Evolutionary conservation across 306 rosid genomes (phyloP).

Genomic region (Luffa acutangula): DNA sequence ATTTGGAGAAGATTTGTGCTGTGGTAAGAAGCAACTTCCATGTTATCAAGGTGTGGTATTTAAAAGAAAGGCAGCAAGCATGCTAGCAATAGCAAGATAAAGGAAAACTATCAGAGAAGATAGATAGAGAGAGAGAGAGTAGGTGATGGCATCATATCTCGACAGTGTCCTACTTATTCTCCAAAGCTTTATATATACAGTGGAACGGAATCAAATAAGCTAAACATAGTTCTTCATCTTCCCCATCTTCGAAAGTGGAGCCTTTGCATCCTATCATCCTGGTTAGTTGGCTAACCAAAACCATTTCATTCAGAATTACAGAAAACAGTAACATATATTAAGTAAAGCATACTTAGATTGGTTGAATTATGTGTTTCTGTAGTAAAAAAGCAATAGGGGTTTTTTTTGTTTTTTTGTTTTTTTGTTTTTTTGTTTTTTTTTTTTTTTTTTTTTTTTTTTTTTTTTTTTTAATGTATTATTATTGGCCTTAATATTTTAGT

Average conservation of each 20-base stretch:
- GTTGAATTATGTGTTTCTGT: neutral
- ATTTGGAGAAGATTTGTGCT: neutral
- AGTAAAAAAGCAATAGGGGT: neutral
- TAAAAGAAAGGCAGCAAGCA: neutral
- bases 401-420: too few species aligned
- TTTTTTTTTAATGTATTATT: neutral
- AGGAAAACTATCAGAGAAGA: neutral
- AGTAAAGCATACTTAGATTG: neutral
- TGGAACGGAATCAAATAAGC: neutral
- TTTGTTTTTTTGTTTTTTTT: too few species aligned
- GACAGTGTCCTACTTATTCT: constrained; percentile 3
- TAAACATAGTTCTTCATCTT: neutral
- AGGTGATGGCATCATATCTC: constrained; percentile 1
- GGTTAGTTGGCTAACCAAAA: neutral
- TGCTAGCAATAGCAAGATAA: neutral
- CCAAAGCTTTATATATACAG: constrained; percentile 4
- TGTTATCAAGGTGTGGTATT: constrained; percentile 1
- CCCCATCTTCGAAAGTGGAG: constrained; percentile 4
- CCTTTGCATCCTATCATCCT: neutral
- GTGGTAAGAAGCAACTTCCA: neutral
- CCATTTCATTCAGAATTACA: constrained; percentile 1
- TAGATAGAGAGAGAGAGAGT: neutral
- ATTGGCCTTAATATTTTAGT: neutral
- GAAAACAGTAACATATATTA: neutral
- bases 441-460: too few species aligned